Percentiles rank a stretch among this genome's conserved stretches.
Evolutionary conservation across 2,329 filamentous ascomycete genomes (phyloP).

Genomic region (Beauveria caledonica): DNA sequence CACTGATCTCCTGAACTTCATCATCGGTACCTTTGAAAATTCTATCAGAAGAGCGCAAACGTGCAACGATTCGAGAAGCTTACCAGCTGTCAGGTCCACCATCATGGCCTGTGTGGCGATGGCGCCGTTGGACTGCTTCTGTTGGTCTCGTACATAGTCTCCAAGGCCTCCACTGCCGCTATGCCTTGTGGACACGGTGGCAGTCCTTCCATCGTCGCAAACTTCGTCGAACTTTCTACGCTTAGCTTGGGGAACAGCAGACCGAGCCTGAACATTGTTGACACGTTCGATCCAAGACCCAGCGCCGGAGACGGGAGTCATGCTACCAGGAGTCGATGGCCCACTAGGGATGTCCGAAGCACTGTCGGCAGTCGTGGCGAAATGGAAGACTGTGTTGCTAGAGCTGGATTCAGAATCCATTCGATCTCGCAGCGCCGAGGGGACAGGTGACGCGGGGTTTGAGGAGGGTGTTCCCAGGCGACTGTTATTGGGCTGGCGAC

Average conservation of each 20-base stretch:
- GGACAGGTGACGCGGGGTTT: conserved; percentile 17
- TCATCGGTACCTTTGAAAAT: conserved; percentile 37
- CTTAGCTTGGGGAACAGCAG: conserved; percentile 52
- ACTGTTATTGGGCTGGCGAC: conserved; percentile 21
- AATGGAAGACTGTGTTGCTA: conserved; percentile 33
- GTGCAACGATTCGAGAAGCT: conserved; percentile 19
- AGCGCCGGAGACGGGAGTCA: conserved; percentile 32
- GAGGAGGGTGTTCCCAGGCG: conserved; percentile 20
- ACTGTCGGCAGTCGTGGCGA: conserved; percentile 28
- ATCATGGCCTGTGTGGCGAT: conserved; percentile 31
- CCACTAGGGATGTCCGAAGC: conserved; percentile 25
- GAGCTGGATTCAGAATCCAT: conserved; percentile 20
- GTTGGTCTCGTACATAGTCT: conserved; percentile 56
- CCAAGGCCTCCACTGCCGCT: conserved; percentile 53
- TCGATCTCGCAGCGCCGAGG: conserved; percentile 15
- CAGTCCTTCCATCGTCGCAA: conserved; percentile 32
- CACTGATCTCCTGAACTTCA: conserved; percentile 47
- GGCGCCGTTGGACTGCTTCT: conserved; percentile 31
- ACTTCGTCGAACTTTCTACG: conserved; percentile 50
- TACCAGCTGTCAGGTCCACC: conserved; percentile 52
- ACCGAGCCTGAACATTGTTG: conserved; percentile 64
- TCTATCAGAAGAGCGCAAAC: not conserved
- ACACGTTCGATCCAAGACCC: conserved; percentile 63
- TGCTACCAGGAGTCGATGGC: conserved; percentile 25
- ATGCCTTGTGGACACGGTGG: conserved; percentile 23